Conservation (phyloP, 2,329 filamentous ascomycete species). For the Pyricularia pennisetigena region DNA sequence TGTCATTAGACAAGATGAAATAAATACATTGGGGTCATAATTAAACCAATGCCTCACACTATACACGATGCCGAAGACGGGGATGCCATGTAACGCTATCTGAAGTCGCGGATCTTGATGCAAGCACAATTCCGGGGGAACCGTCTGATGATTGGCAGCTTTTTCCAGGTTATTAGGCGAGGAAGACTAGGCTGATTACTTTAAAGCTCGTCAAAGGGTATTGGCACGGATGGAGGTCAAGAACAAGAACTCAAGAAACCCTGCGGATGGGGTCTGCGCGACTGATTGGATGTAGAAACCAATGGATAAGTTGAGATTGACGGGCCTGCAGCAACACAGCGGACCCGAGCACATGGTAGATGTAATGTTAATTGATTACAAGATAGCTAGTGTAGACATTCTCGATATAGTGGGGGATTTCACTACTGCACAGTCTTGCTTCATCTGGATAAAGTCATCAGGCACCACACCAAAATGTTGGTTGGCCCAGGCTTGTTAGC, state of each 20-base stretch:
- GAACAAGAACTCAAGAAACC: too few relatives aligned
- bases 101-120: not conserved
- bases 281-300: not conserved
- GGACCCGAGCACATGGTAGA: not conserved
- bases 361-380: too few relatives aligned
- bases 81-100: not conserved
- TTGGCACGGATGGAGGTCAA: too few relatives aligned
- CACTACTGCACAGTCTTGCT: not conserved
- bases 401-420: too few relatives aligned
- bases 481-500: not conserved
- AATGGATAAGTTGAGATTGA: not conserved
- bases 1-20: too few relatives aligned
- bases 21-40: not conserved
- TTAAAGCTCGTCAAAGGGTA: too few relatives aligned
- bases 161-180: too few relatives aligned
- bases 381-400: too few relatives aligned
- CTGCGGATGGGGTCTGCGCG: too few relatives aligned
- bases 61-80: not conserved
- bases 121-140: not conserved
- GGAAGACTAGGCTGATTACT: too few relatives aligned
- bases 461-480: too few relatives aligned
- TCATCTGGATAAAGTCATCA: not conserved
- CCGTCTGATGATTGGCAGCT: not conserved
- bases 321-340: not conserved
- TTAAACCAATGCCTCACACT: not conserved